Percentiles rank a stretch among this genome's conserved stretches.
phyloP scores from a whole-genome alignment of 176 grass and related monocot species.

The Musa acuminata region DNA sequence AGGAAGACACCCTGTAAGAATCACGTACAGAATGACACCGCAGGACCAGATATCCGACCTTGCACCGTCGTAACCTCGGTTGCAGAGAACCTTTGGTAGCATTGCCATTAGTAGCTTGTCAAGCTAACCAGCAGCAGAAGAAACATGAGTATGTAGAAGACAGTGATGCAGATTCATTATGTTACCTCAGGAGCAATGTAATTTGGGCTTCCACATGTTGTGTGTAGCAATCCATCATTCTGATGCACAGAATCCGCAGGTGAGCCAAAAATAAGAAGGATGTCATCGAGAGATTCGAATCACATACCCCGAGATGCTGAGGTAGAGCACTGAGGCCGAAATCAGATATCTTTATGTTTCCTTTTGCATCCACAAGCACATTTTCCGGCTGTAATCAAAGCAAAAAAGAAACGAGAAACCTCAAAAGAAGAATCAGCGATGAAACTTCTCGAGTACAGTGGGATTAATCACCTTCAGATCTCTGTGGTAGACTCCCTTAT shows the following conservation, averaged over 20 bases:
- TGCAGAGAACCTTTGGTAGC: conserved; percentile 45
- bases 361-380: conserved; percentile 60
- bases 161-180: too few relatives aligned
- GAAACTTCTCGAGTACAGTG: neutral
- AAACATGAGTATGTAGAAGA: neutral
- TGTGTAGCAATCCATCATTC: conserved; percentile 83
- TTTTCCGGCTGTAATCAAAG: conserved; percentile 55
- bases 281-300: neutral
- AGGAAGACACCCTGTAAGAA: conserved; percentile 71
- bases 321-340: conserved; percentile 89
- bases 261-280: neutral
- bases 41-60: conserved; percentile 88
- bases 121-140: neutral
- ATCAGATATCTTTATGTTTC: conserved; percentile 87
- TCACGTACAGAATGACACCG: conserved; percentile 74
- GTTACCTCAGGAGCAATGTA: conserved; percentile 88
- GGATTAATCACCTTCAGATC: conserved; percentile 54
- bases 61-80: conserved; percentile 74
- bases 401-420: neutral
- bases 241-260: conserved; percentile 21
- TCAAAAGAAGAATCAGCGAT: neutral
- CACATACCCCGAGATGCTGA: conserved; percentile 59
- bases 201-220: conserved; percentile 90
- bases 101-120: neutral
- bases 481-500: conserved; percentile 78